Evolutionary conservation across 1,284 basidiomycete genomes (phyloP), one percentile per base, ranked within the genome.

Genomic region (Ganoderma sinense): DNA sequence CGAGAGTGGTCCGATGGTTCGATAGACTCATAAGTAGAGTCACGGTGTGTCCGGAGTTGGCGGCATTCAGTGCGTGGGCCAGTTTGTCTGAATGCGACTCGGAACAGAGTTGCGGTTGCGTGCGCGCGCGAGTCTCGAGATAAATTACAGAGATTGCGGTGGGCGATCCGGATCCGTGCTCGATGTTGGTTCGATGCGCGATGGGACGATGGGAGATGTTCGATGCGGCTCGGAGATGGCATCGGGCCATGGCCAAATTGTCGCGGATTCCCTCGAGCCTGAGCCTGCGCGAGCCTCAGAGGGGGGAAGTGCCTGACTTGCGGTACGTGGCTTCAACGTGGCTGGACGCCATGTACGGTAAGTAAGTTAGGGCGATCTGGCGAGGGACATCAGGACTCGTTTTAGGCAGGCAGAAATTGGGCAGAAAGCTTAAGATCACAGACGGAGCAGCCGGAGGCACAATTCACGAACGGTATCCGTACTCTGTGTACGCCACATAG

Each of bases 171-270:
- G 53, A 56, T 56, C 53, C 31, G 53, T 51, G 48, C 48, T 51
- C 53, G 29, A 56, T 33, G 53, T 3, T 18, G 1, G 36, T 8
- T 36, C 53, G 26, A 31, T 31, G 53, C 4, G 29, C 53, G 53
- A 56, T 56, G 53, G 53, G 16, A 29, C 26, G 53, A 56, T 56
- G 53, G 53, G 53, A 56, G 53, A 56, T 56, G 53, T n/a, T n/a
- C n/a, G n/a, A 13, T 11, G 26, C n/a, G 13, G 51, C n/a, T 51
- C n/a, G 53, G 53, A 55, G 53, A 55, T 55, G 53, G 53, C 53
- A 56, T 56, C 53, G 53, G 53, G 53, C 53, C 53, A 29, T 33
- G 7, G n/a, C n/a, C 36, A 36, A 36, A 36, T 1, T 1, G 36
- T 36, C n/a, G n/a, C n/a, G n/a, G n/a, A 8, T 56, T 56, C 29